These are phyloP conservation scores for Sclerotinia minor DNA, from an alignment of 2,329 filamentous ascomycete genomes.

Conservation along the genomic window DNA sequence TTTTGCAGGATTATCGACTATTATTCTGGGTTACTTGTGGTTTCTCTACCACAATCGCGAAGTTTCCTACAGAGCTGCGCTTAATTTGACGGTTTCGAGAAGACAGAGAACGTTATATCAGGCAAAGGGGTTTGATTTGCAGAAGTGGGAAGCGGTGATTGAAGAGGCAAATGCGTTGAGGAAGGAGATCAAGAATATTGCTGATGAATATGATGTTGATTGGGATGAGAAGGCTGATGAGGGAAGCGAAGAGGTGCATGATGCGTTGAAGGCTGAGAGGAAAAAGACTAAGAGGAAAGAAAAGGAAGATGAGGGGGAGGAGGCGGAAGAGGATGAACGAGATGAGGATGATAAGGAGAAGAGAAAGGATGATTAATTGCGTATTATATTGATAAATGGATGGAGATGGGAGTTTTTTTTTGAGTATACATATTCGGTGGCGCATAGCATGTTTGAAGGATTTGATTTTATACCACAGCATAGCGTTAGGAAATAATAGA, in stretches of 20 bases:
- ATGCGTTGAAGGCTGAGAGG: conserved; percentile 56
- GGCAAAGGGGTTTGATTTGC: conserved; percentile 70
- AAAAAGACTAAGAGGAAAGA: conserved; percentile 42
- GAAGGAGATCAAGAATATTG: conserved; percentile 76
- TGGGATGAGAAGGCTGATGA: conserved; percentile 80
- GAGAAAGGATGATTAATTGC: not conserved
- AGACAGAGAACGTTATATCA: conserved; percentile 78
- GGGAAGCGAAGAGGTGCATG: conserved; percentile 63
- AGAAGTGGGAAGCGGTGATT: conserved; percentile 74
- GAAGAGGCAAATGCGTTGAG: conserved; percentile 77
- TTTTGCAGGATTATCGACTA: conserved; percentile 77
- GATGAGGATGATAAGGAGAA: conserved; percentile 7
- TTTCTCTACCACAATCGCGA: conserved; percentile 91
- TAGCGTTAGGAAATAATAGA: conserved; percentile 11
- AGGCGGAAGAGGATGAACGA: conserved; percentile 22
- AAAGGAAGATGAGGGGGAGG: conserved; percentile 45
- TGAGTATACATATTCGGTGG: not conserved
- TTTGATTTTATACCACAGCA: conserved; percentile 15
- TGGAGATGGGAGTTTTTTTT: not conserved
- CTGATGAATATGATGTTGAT: conserved; percentile 85
- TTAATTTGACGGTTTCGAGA: conserved; percentile 81
- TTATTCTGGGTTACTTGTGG: conserved; percentile 91
- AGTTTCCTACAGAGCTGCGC: conserved; percentile 79
- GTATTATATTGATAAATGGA: not conserved
- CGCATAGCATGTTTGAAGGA: not conserved